Percentiles rank a stretch among this genome's conserved stretches.
phyloP scores from a whole-genome alignment of 2,329 filamentous ascomycete genomes.

The Claviceps africana region DNA sequence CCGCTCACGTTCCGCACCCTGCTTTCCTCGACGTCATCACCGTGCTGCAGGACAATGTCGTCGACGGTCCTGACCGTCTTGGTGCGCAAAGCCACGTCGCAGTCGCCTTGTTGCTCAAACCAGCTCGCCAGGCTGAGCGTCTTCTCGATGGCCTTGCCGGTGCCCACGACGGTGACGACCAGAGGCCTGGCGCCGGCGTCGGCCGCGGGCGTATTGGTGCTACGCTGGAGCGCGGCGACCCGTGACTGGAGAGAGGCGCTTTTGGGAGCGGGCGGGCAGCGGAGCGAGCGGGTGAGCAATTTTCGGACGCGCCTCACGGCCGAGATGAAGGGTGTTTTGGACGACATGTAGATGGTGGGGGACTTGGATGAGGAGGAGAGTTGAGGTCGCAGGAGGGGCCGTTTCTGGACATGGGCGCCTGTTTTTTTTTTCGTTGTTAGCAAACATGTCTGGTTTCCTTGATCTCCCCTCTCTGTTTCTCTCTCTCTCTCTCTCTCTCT shows the following conservation, averaged over 20 bases:
- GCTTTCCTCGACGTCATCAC: constrained; percentile 23
- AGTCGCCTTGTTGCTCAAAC: constrained; percentile 49
- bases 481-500: neutral
- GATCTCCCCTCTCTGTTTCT: too few relatives aligned
- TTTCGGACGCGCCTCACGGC: constrained; percentile 51
- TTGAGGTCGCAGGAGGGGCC: constrained; percentile 28
- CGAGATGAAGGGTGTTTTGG: constrained; percentile 53
- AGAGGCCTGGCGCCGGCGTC: neutral
- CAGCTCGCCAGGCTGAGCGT: constrained; percentile 47
- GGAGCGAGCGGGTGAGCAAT: constrained; percentile 41
- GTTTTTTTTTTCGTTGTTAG: neutral
- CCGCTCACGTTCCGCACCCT: constrained; percentile 36
- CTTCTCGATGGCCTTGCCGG: constrained; percentile 52
- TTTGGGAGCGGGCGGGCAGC: constrained; percentile 31
- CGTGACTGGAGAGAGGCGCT: constrained; percentile 31
- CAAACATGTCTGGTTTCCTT: too few relatives aligned
- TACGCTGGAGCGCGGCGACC: constrained; percentile 27
- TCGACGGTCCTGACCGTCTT: constrained; percentile 52
- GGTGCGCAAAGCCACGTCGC: constrained; percentile 44
- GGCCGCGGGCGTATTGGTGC: constrained; percentile 13
- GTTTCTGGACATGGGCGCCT: constrained; percentile 37
- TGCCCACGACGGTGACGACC: constrained; percentile 46
- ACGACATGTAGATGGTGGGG: constrained; percentile 48
- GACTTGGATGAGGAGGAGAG: constrained; percentile 28
- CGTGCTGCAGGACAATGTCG: constrained; percentile 39